Evolutionary conservation across 805 yeast species (phyloP), one percentile per base, ranked within the genome.

Genomic region (Candida palmyrensis): DNA sequence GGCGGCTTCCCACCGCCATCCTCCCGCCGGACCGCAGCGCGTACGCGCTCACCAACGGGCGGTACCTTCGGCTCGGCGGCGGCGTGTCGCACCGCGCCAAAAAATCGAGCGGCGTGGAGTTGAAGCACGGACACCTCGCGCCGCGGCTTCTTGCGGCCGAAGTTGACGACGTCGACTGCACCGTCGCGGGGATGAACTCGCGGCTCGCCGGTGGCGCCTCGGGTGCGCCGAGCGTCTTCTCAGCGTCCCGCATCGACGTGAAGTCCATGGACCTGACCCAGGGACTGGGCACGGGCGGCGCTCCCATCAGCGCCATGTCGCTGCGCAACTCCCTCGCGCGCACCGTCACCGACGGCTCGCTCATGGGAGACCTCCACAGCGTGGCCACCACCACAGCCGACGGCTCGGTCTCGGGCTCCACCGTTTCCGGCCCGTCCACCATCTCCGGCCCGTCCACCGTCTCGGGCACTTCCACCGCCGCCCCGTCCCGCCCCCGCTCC

Each of bases 81-180:
- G 52, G 48, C 25, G 36, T 40, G 2, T 50, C 45, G 24, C 56
- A 34, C 23, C 54, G 42, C 47, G 53, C 25, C 41, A 59, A 59
- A 40, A 62, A 59, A 37, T 49, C 62, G n/a, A 59, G 63, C 36
- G 73, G 73, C 0, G 72, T 66, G 5, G 81, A 76, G 36, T 60
- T 77, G 49, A 78, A 75, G 47, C 82, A 78, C 49, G 82, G 82
- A 5, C 76, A 66, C 48, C 62, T 75, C 37, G 70, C 76, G 34
- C 83, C 82, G 17, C 68, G 86, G 29, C 65, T 82, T 56, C 62
- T 83, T 39, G 90, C 89, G 2, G 73, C 82, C 16, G 92, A 82
- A 51, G 79, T 82, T 23, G 89, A 80, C 41, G 86, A 81, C 35
- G 74, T 66, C 21, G 85, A 77, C 33, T 51, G 48, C 29, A 27